Evolutionary conservation across 495 filamentous ascomycete genomes (phyloP).

Genomic region (Viridothelium virens): DNA sequence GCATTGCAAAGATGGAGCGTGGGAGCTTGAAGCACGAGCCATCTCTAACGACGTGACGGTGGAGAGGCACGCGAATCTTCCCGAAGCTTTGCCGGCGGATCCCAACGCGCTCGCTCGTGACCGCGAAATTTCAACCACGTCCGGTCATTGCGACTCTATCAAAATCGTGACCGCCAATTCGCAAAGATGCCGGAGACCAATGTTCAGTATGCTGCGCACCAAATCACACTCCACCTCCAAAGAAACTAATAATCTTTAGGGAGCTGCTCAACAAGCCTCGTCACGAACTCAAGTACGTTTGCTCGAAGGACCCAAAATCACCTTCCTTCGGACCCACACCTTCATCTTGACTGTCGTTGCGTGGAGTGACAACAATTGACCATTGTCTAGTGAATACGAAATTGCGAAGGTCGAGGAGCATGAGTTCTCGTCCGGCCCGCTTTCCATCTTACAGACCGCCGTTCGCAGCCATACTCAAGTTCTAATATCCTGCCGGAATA

Average conservation of each 20-base stretch:
- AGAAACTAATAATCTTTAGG: constrained; percentile 42
- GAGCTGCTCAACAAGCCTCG: constrained; percentile 75
- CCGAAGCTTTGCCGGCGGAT: neutral
- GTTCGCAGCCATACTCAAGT: constrained; percentile 82
- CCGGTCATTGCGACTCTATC: neutral
- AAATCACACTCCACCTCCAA: neutral
- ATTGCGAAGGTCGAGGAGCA: constrained; percentile 80
- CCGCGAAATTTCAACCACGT: constrained; percentile 4
- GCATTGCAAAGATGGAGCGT: neutral
- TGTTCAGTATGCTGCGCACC: constrained; percentile 56
- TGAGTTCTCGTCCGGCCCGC: constrained; percentile 77
- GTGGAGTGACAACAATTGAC: constrained; percentile 5
- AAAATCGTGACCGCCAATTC: neutral
- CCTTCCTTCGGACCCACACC: constrained; percentile 14
- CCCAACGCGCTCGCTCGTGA: neutral
- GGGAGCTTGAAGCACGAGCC: neutral
- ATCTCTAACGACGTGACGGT: neutral
- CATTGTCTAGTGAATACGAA: constrained; percentile 66
- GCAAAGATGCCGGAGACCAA: constrained; percentile 64
- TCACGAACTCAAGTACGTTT: constrained; percentile 67
- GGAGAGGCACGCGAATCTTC: neutral
- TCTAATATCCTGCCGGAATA: constrained; percentile 82
- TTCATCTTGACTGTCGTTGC: neutral
- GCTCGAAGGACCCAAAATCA: constrained; percentile 3
- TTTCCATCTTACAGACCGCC: constrained; percentile 89